Evolutionary conservation across 129 eudicot genomes (phyloP).

Genomic region (Flaveria brownii): DNA sequence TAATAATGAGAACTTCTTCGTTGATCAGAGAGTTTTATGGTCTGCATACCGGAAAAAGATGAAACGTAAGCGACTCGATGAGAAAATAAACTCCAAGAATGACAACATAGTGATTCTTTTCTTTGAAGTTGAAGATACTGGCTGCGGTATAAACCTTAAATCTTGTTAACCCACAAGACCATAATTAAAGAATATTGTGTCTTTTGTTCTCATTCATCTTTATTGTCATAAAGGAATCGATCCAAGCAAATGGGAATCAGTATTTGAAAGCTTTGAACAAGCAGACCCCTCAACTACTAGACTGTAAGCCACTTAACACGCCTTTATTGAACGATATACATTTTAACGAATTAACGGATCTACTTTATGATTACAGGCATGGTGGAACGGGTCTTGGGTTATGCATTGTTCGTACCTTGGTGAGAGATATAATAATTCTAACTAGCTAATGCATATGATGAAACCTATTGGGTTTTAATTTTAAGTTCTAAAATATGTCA

Average conservation of each 20-base stretch:
- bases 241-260: conserved; percentile 97
- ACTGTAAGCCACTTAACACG: conserved; percentile 49
- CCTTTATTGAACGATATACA: neutral
- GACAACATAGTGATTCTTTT: conserved; percentile 69
- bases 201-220: conserved; percentile 6
- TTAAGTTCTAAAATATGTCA: conserved; percentile 5
- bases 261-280: conserved; percentile 97
- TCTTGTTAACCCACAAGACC: conserved; percentile 10
- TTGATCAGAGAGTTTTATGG: conserved; percentile 46
- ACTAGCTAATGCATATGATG: neutral
- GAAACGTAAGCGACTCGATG: conserved; percentile 41
- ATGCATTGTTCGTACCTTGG: conserved; percentile 95
- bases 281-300: conserved; percentile 98
- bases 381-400: conserved; percentile 99
- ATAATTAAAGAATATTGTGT: conserved; percentile 13
- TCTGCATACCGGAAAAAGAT: conserved; percentile 41
- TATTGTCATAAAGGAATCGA: conserved; percentile 62
- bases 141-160: conserved; percentile 67
- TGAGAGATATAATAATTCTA: conserved; percentile 36
- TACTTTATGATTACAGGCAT: conserved; percentile 63
- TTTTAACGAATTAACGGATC: conserved; percentile 7
- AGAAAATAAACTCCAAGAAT: conserved; percentile 46
- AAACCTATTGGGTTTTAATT: conserved; percentile 12
- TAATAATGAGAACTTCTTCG: conserved; percentile 31
- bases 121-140: conserved; percentile 95